Evolutionary conservation across 2,329 filamentous ascomycete species (phyloP).

Genomic region (Ilyonectria destructans): DNA sequence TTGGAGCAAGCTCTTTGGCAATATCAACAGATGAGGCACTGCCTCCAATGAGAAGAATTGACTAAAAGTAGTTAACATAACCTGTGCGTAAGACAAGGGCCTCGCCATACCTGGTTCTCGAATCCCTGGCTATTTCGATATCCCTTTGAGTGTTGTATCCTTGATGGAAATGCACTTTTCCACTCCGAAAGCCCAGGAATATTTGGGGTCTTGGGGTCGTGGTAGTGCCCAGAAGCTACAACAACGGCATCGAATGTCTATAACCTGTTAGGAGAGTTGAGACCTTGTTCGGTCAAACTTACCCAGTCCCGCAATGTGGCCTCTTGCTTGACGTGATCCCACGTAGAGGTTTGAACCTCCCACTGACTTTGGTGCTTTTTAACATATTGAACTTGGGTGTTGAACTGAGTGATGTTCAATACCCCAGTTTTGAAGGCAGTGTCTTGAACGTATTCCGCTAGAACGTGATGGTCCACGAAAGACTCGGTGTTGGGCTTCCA

Average conservation of each 20-base stretch:
- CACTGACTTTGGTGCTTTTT: slow-evolving; percentile 64
- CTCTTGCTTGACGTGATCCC: slow-evolving; percentile 49
- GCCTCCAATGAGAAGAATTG: slow-evolving; percentile 67
- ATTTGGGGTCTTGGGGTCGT: slow-evolving; percentile 72
- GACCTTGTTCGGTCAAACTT: slow-evolving; percentile 30
- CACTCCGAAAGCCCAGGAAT: slow-evolving; percentile 71
- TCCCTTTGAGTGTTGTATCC: slow-evolving; percentile 78
- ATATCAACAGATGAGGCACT: slow-evolving; percentile 60
- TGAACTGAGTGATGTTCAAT: slow-evolving; percentile 64
- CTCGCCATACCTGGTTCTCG: background rate
- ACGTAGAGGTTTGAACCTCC: slow-evolving; percentile 64
- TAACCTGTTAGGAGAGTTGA: background rate
- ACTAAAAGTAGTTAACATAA: slow-evolving; percentile 65
- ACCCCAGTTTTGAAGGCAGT: slow-evolving; percentile 67
- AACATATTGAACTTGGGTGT: slow-evolving; percentile 69
- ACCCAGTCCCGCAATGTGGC: slow-evolving; percentile 47
- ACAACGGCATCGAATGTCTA: slow-evolving; percentile 74
- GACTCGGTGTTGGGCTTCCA: slow-evolving; percentile 13
- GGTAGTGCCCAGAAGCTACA: slow-evolving; percentile 77
- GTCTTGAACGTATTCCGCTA: slow-evolving; percentile 74
- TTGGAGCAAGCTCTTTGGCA: slow-evolving; percentile 53
- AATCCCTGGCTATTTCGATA: slow-evolving; percentile 65
- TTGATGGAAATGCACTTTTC: slow-evolving; percentile 67
- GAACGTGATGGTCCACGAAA: slow-evolving; percentile 65
- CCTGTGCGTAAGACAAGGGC: too few relatives aligned